Percentiles rank a stretch among this genome's conserved stretches.
phyloP scores from a whole-genome alignment of 169 alveolate species.

The Plasmodium malariae region DNA sequence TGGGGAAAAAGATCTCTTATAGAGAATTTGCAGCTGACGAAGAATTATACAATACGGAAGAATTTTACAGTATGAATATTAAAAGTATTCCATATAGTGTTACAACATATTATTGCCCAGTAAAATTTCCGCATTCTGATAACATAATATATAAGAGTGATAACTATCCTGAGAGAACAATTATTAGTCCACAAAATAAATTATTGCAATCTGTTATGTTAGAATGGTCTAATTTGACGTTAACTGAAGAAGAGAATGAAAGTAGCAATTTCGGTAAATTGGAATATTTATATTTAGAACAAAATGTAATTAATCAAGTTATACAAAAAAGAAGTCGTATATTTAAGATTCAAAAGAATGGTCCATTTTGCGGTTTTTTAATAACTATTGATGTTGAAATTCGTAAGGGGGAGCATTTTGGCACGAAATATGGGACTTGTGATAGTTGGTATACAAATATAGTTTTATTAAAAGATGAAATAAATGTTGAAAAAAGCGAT shows the following conservation, averaged over 20 bases:
- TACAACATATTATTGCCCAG: conserved; percentile 86
- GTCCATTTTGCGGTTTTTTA: conserved; percentile 86
- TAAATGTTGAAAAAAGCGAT: conserved; percentile 79
- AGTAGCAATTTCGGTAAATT: conserved; percentile 47
- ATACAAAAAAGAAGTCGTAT: conserved; percentile 82
- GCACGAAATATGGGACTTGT: conserved; percentile 86
- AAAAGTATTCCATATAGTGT: conserved; percentile 87
- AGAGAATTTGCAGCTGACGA: conserved; percentile 41
- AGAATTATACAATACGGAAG: conserved; percentile 76
- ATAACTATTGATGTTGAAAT: conserved; percentile 90
- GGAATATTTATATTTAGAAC: conserved; percentile 79
- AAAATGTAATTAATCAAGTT: conserved; percentile 84
- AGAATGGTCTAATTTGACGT: conserved; percentile 63
- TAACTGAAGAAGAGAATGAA: conserved; percentile 34
- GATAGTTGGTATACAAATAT: conserved; percentile 87
- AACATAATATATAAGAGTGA: conserved; percentile 83
- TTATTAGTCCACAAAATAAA: conserved; percentile 84
- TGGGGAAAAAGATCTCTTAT: conserved; percentile 33
- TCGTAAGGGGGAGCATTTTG: conserved; percentile 88
- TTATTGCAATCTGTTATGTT: conserved; percentile 85
- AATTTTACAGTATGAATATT: conserved; percentile 79
- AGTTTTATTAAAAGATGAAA: conserved; percentile 82
- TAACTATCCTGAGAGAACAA: conserved; percentile 85
- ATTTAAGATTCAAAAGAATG: conserved; percentile 78
- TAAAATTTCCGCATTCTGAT: conserved; percentile 86